A percentile compares a stretch with the other conserved stretches of the same genome.
These are phyloP conservation scores for Hibiscus syriacus DNA, from an alignment of 345 rosid genomes.

Conservation along the genomic window DNA sequence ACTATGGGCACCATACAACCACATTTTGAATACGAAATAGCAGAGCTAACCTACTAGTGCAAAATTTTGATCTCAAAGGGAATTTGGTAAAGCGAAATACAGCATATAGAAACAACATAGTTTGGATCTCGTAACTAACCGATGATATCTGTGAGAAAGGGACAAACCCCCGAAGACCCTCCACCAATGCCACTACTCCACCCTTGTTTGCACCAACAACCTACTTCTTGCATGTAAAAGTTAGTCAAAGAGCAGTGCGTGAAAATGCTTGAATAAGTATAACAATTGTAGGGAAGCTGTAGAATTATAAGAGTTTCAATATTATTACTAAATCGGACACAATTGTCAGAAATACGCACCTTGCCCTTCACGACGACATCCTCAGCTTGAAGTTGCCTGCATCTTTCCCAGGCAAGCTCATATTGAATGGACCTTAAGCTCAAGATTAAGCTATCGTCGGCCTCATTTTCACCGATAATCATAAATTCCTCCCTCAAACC, in stretches of 20 bases:
- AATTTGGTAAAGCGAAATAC: neutral
- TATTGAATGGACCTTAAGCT: slow-evolving; percentile 69
- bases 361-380: slow-evolving; percentile 82
- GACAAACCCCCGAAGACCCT: slow-evolving; percentile 87
- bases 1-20: neutral
- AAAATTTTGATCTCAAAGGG: neutral
- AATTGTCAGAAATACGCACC: slow-evolving; percentile 30
- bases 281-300: neutral
- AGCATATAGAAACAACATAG: neutral
- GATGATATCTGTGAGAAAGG: slow-evolving; percentile 90
- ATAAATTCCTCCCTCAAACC: slow-evolving; percentile 80
- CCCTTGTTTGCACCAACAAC: slow-evolving; percentile 88
- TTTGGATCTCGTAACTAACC: slow-evolving; percentile 31
- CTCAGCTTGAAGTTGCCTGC: slow-evolving; percentile 97
- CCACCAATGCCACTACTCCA: slow-evolving; percentile 81
- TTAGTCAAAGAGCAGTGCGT: neutral
- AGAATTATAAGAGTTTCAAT: neutral
- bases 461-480: slow-evolving; percentile 72
- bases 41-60: too few species aligned
- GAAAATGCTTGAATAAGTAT: neutral
- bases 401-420: slow-evolving; percentile 92
- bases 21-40: neutral
- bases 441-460: slow-evolving; percentile 74
- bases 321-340: neutral
- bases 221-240: slow-evolving; percentile 27